Evolutionary conservation across 306 rosid genomes (phyloP), one percentile per base, ranked within the genome.

Genomic region (Citrullus mucosospermus): DNA sequence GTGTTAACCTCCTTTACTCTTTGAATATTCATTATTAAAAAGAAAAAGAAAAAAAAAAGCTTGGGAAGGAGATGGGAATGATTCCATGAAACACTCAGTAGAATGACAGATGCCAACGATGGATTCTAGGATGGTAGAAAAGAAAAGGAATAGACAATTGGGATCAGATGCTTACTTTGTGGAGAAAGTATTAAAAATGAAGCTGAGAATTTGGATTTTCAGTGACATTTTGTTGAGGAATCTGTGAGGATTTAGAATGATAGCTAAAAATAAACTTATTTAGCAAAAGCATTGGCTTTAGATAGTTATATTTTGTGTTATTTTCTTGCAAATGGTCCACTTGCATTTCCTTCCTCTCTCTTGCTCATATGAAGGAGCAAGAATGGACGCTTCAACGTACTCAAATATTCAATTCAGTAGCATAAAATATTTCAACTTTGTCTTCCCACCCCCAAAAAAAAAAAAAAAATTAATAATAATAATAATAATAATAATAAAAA

Each of bases 141-240:
- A 32, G 78, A 59, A 75, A 78, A 77, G 34, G 55, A 60, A 78
- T 55, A 78, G 70, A 82, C 20, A 57, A 69, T 48, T 60, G 81
- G 89, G 88, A 91, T 88, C 85, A 79, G 89, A 93, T 90, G 84
- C 96, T 80, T 87, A 36, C 67, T 87, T 77, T 82, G 39, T 80
- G 81, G 54, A 30, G 77, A 71, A 44, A 36, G 39, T 36, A 36
- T 34, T 34, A 34, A 34, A 34, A 34, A 34, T 34, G 38, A 34
- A 34, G 38, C 38, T 34, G 38, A 34, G 38, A 43, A 43, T 46
- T 41, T 43, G 57, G 76, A 43, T 69, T 69, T 69, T 69, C 3
- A n/a, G 5, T 20, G 53, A 41, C 4, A 11, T 25, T 15, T 71
- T 28, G 17, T 48, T 25, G 44, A 71, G 59, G 77, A 48, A 71